These are phyloP conservation scores for Pythium phragmiticola DNA, from an alignment of 352 stramenopile genomes.

Conservation along the genomic window DNA sequence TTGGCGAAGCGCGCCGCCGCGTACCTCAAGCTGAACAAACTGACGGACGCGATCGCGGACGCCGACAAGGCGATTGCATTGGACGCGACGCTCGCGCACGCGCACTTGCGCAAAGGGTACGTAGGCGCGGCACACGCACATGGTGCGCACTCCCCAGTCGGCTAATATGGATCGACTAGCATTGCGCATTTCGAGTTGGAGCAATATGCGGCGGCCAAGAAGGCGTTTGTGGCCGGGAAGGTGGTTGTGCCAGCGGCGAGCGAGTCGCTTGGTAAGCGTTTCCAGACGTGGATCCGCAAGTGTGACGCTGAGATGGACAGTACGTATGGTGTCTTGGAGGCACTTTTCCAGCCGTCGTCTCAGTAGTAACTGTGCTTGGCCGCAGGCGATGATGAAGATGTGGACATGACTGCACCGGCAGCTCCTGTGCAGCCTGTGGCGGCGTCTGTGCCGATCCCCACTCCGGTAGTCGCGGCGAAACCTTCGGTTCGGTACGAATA, in stretches of 20 bases:
- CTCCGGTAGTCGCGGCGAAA: constrained; percentile 4
- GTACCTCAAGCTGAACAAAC: constrained; percentile 67
- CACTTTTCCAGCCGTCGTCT: background rate
- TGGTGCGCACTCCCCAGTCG: background rate
- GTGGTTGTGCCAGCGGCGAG: constrained; percentile 28
- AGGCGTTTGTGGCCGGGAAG: constrained; percentile 58
- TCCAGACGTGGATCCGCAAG: constrained; percentile 88
- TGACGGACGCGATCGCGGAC: constrained; percentile 50
- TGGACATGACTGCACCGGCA: background rate
- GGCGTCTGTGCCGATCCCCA: background rate
- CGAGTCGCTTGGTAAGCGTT: constrained; percentile 45
- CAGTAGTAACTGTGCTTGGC: background rate
- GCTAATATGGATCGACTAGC: constrained; percentile 24
- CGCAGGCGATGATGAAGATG: constrained; percentile 27
- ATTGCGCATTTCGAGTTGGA: constrained; percentile 84
- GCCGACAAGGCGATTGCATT: constrained; percentile 50
- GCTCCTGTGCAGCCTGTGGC: constrained; percentile 2
- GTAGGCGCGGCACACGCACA: constrained; percentile 1
- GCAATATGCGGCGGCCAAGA: constrained; percentile 60
- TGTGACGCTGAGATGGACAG: constrained; percentile 81
- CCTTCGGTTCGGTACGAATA: constrained; percentile 23
- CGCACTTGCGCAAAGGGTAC: constrained; percentile 72
- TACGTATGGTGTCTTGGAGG: constrained; percentile 24
- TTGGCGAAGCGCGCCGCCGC: constrained; percentile 70
- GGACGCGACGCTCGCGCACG: constrained; percentile 50